A percentile compares a stretch with the other conserved stretches of the same genome.
Conservation (phyloP, 2,329 filamentous ascomycete species). For the Didymella pinodella region DNA sequence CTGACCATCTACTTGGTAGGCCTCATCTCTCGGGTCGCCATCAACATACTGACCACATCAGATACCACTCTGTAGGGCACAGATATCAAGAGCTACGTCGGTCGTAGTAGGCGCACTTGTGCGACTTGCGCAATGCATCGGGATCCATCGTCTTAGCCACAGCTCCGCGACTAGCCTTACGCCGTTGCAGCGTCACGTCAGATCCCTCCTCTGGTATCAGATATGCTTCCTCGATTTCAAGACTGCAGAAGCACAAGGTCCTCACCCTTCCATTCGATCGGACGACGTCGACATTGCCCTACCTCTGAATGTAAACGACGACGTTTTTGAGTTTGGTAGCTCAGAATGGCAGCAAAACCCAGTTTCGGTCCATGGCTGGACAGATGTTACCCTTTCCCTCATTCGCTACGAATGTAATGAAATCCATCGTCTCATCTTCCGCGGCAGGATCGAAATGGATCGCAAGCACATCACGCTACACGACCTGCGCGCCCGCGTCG, state of each 20-base stretch:
- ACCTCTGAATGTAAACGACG: constrained; percentile 49
- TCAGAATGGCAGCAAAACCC: constrained; percentile 48
- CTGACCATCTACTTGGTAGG: constrained; percentile 49
- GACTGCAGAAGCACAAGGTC: constrained; percentile 50
- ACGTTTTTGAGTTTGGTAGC: constrained; percentile 49
- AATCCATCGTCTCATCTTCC: constrained; percentile 49
- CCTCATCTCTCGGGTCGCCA: not conserved
- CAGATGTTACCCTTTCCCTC: constrained; percentile 46
- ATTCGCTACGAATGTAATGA: constrained; percentile 52
- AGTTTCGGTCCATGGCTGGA: constrained; percentile 42
- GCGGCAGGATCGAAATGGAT: constrained; percentile 50
- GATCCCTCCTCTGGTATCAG: constrained; percentile 50
- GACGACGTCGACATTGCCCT: constrained; percentile 51
- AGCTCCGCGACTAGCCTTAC: constrained; percentile 47
- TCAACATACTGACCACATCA: constrained; percentile 25
- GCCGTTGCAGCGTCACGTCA: constrained; percentile 47
- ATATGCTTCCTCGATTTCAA: constrained; percentile 52
- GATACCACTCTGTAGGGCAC: constrained; percentile 50
- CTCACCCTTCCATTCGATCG: constrained; percentile 48
- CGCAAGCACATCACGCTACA: constrained; percentile 49
- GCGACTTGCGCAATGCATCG: constrained; percentile 50
- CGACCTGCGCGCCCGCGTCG: constrained; percentile 46
- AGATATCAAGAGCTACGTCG: constrained; percentile 50
- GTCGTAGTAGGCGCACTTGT: constrained; percentile 50
- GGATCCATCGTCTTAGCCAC: constrained; percentile 48